phyloP scores from a whole-genome alignment of 1,284 basidiomycete species.

The Fomes fomentarius region DNA sequence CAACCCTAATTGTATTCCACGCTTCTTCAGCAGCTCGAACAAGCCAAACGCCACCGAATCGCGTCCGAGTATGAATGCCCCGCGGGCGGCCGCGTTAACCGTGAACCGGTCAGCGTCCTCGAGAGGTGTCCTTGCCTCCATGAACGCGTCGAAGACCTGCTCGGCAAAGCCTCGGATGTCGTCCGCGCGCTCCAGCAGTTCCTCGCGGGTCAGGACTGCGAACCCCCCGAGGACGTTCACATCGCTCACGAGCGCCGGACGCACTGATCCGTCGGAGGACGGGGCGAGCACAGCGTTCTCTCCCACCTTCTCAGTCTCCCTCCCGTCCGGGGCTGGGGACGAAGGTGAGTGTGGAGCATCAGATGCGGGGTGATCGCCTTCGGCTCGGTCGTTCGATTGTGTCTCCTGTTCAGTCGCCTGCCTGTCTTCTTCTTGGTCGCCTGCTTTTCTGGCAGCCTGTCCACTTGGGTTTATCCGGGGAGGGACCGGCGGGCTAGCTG shows the following conservation, averaged over 20 bases:
- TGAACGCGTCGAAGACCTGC: conserved; percentile 50
- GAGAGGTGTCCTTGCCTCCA: conserved; percentile 47
- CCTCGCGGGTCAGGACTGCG: conserved; percentile 11
- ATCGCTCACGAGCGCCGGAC: background rate
- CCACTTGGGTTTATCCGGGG: conserved; percentile 15
- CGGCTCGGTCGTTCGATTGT: conserved; percentile 2
- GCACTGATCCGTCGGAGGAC: conserved; percentile 6
- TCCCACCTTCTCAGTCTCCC: background rate
- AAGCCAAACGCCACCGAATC: conserved; percentile 48
- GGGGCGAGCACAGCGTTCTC: conserved; percentile 4
- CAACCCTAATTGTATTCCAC: conserved; percentile 57
- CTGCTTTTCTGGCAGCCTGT: background rate
- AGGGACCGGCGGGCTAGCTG: background rate
- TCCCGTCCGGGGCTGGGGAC: conserved; percentile 20
- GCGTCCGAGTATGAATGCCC: conserved; percentile 59
- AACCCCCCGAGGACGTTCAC: background rate
- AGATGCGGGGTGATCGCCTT: conserved; percentile 20
- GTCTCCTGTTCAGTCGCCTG: conserved; percentile 7
- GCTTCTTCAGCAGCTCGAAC: conserved; percentile 49
- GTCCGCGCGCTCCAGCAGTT: conserved; percentile 23
- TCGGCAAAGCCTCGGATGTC: conserved; percentile 46
- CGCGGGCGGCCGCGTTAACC: conserved; percentile 64
- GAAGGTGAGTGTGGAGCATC: conserved; percentile 19
- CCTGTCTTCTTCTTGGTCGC: conserved; percentile 7
- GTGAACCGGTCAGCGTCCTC: conserved; percentile 48